Percentiles rank a stretch among this genome's conserved stretches.
Conservation (phyloP, 1,139 yeast genomes). For the Sporopachydermia cereana region DNA sequence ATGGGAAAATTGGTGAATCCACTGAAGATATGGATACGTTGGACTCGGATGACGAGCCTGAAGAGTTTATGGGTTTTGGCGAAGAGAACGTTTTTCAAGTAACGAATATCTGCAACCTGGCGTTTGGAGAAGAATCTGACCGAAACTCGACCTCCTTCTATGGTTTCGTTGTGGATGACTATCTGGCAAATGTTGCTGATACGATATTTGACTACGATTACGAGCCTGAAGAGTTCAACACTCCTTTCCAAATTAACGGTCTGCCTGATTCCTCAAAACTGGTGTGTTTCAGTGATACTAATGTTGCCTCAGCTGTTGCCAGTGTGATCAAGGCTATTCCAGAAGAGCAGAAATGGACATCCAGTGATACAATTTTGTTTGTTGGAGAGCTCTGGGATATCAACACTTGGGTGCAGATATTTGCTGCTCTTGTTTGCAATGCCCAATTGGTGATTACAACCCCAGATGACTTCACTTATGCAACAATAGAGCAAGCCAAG, state of each 20-base stretch:
- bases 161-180: slow-evolving; percentile 6
- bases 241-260: background rate
- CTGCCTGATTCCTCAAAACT: background rate
- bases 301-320: slow-evolving; percentile 4
- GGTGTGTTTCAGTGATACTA: slow-evolving; percentile 4
- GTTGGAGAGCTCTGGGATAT: slow-evolving; percentile 4
- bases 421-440: slow-evolving; percentile 5
- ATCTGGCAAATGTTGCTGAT: background rate
- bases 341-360: slow-evolving; percentile 3
- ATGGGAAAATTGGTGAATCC: background rate
- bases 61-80: slow-evolving; percentile 1
- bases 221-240: background rate
- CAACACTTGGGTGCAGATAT: slow-evolving; percentile 6
- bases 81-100: slow-evolving; percentile 1
- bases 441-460: background rate
- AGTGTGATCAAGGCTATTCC: background rate
- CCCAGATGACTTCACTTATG: background rate
- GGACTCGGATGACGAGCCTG: background rate
- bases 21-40: background rate
- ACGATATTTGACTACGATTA: background rate
- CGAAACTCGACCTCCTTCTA: background rate
- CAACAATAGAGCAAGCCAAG: background rate
- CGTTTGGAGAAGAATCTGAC: background rate
- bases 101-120: background rate
- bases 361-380: slow-evolving; percentile 7